A percentile compares a stretch with the other conserved stretches of the same genome.
These are phyloP conservation scores for Podospora australis DNA, from an alignment of 495 filamentous ascomycete genomes.

Conservation along the genomic window DNA sequence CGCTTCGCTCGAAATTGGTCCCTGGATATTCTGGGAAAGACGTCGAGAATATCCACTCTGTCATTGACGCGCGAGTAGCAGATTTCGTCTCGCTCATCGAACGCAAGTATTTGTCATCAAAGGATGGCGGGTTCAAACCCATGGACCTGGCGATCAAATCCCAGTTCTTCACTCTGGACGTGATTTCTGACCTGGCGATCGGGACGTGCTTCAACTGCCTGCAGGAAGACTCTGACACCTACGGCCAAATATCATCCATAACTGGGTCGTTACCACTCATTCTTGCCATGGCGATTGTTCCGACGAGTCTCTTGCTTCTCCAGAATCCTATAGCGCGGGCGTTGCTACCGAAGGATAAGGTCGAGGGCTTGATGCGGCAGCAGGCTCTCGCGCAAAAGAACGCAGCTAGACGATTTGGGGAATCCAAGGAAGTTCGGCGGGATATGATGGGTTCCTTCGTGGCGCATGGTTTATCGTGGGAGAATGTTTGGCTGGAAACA, in stretches of 20 bases:
- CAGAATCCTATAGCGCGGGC: conserved; percentile 31
- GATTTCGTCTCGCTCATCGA: conserved; percentile 36
- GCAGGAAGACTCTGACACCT: conserved; percentile 36
- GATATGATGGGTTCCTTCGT: conserved; percentile 37
- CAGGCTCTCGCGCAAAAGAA: conserved; percentile 30
- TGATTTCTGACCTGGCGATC: conserved; percentile 43
- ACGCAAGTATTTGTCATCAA: conserved; percentile 31
- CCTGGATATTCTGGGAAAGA: conserved; percentile 16
- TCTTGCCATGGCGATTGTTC: conserved; percentile 15
- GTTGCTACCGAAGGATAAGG: conserved; percentile 50
- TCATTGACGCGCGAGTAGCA: conserved; percentile 36
- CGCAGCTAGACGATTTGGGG: conserved; percentile 19
- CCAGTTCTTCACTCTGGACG: conserved; percentile 46
- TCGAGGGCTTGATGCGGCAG: conserved; percentile 31
- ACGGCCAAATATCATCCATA: conserved; percentile 38
- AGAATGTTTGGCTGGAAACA: conserved; percentile 30
- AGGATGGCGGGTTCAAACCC: conserved; percentile 18
- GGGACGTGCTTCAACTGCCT: conserved; percentile 47
- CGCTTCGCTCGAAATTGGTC: conserved; percentile 8
- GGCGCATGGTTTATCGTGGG: conserved; percentile 19
- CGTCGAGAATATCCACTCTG: conserved; percentile 4
- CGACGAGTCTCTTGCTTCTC: conserved; percentile 24
- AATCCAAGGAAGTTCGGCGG: conserved; percentile 1
- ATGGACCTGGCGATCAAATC: conserved; percentile 39
- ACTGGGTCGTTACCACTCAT: conserved; percentile 29